phyloP scores from a whole-genome alignment of 192 early-diverging fungal genomes.

The Umbelopsis sp. region DNA sequence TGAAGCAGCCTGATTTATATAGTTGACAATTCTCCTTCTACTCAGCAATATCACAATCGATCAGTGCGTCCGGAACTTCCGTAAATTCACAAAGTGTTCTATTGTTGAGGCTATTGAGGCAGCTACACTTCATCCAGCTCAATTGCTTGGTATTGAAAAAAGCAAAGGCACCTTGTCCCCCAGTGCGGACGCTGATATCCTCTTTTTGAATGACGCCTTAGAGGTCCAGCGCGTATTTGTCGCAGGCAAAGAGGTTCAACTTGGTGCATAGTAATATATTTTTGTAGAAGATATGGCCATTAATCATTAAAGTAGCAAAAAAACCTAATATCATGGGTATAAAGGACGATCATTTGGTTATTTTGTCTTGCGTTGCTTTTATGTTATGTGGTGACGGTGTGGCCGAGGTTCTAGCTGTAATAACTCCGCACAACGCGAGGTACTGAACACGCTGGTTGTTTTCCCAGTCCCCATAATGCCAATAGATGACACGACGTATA shows the following conservation, averaged over 20 bases:
- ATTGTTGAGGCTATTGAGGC: constrained; percentile 75
- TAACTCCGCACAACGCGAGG: neutral
- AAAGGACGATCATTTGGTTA: too few species aligned
- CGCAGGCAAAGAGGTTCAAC: constrained; percentile 59
- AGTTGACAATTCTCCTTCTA: neutral
- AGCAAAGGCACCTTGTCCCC: constrained; percentile 65
- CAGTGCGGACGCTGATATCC: constrained; percentile 72
- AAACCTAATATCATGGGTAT: neutral
- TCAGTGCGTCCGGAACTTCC: constrained; percentile 75
- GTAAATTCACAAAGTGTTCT: constrained; percentile 68
- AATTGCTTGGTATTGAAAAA: constrained; percentile 65
- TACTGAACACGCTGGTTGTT: too few species aligned
- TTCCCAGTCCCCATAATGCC: neutral
- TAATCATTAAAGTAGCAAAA: neutral
- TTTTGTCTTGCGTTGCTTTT: too few species aligned
- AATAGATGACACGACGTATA: constrained; percentile 4
- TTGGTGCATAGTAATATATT: neutral
- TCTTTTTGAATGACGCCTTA: constrained; percentile 63
- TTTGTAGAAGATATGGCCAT: neutral
- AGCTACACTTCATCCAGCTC: constrained; percentile 74
- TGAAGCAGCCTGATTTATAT: neutral
- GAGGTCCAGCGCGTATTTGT: constrained; percentile 64
- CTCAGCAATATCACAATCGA: constrained; percentile 57
- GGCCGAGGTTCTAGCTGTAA: too few species aligned
- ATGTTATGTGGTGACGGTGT: too few species aligned